Base-by-base conservation (phyloP, 768 basidiomycete genomes). In the Lactarius akahatsu region DNA sequence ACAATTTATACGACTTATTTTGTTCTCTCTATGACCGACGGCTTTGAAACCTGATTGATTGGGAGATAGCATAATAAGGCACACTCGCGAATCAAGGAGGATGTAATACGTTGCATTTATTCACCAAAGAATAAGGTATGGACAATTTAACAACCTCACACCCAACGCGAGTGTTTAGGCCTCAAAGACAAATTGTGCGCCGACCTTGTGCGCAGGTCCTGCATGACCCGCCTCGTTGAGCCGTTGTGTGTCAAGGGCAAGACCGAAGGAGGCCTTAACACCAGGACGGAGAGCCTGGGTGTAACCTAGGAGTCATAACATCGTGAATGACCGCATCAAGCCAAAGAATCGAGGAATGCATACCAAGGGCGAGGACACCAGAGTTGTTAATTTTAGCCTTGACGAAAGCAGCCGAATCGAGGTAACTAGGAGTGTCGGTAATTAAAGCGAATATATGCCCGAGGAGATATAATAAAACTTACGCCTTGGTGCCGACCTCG, bases 361-460 rank as follows among this genome's bases (percentile, higher is more conserved):
- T 38, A 92, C 86, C 89, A 71, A 96, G 87, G 73, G 86, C 90
- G 71, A 97, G 84, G 75, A 96, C 84, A 83, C 96, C 96, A 65
- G 87, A 77, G 81, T 96, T 96, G 87, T 98, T 98, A 82, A 98
- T 96, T 85, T 98, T 98, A 72, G 95, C 92, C 85, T 99, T 98
- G 80, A 98, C 84, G 75, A 92, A 98, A 10, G 95, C 90, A 70
- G 94, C 88, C 36, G 83, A 78, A 80, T 98, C 95, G 69, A 96
- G 88, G 81, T 88, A 88, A 57, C 88, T 91, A 63, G 16, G 61
- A 26, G 4, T 4, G 9, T 45, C n/a, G 20, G 30, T 23, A 23
- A 52, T 56, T 54, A 2, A 10, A 40, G 7, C 36, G 11, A 38
- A 20, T 16, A 20, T 16, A 11, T n/a, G 36, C 23, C 55, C 50